A percentile compares a stretch with the other conserved stretches of the same genome.
Conservation (phyloP, 2,329 filamentous ascomycete species). For the Ophiostoma triangulosporum region DNA sequence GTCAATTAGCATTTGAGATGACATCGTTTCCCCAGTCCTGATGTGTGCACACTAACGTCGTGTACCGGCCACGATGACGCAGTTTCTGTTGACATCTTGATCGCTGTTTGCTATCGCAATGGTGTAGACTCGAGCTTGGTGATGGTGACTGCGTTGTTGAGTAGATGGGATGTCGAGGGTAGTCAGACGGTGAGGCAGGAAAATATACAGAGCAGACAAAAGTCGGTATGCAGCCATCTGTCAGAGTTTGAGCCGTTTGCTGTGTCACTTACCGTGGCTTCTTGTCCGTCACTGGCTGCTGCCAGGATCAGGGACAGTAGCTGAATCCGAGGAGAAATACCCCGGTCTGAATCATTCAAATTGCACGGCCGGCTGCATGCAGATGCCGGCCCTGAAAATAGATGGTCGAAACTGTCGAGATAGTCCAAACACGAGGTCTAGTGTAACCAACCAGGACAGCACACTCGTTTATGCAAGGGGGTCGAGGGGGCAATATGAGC, state of each 20-base stretch:
- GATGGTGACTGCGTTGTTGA: background rate
- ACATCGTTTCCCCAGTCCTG: background rate
- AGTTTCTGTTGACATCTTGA: background rate
- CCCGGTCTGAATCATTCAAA: background rate
- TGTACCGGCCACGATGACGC: constrained; percentile 35
- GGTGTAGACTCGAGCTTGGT: no score
- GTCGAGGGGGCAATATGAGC: no score
- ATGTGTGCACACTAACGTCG: constrained; percentile 25
- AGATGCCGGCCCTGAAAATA: background rate
- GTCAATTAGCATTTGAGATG: background rate
- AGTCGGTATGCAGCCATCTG: background rate
- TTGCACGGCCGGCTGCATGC: background rate
- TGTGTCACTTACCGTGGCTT: background rate
- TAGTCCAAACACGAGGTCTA: no score
- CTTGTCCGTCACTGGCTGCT: background rate
- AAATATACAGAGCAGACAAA: background rate
- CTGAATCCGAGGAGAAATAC: background rate
- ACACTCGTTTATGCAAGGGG: no score
- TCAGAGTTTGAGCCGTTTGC: background rate
- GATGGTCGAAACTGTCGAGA: no score
- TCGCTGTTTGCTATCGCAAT: no score
- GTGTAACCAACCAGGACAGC: no score
- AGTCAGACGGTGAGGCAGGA: background rate
- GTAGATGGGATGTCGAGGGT: no score
- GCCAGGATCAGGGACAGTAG: background rate